phyloP scores from a whole-genome alignment of 495 filamentous ascomycete species.

The Trichoderma erinaceum region DNA sequence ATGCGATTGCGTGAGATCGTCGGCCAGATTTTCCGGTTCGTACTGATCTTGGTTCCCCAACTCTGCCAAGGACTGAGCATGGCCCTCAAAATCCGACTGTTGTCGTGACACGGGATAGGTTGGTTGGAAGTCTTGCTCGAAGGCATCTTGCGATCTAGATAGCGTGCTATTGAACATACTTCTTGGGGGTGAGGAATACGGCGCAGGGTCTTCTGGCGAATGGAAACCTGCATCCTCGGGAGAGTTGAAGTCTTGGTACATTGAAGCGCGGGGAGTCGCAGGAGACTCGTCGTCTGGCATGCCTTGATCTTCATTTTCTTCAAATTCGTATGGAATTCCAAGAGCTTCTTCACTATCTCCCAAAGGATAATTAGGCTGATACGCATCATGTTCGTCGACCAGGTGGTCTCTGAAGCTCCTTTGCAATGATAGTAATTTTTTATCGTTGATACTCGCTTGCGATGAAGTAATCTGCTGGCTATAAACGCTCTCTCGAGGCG shows the following conservation, averaged over 20 bases:
- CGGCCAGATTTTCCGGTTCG: slow-evolving; percentile 21
- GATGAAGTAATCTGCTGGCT: not conserved
- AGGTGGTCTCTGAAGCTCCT: not conserved
- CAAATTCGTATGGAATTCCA: slow-evolving; percentile 43
- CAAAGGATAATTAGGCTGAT: slow-evolving; percentile 21
- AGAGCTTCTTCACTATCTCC: slow-evolving; percentile 45
- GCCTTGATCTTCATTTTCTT: slow-evolving; percentile 15
- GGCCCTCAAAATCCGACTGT: not conserved
- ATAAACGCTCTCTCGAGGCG: slow-evolving; percentile 6
- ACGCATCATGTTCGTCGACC: not conserved
- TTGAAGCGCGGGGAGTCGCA: slow-evolving; percentile 38
- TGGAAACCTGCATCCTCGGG: slow-evolving; percentile 1
- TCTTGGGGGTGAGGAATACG: not conserved
- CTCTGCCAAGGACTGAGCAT: not conserved
- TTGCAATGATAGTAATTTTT: not conserved
- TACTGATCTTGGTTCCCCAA: not conserved
- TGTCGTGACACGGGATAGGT: not conserved
- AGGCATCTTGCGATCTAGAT: not conserved
- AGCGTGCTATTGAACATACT: not conserved
- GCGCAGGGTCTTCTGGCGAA: not conserved
- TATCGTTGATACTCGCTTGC: not conserved
- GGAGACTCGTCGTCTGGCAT: slow-evolving; percentile 17
- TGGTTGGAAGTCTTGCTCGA: not conserved
- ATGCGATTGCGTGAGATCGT: slow-evolving; percentile 63
- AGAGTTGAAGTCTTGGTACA: slow-evolving; percentile 25